Evolutionary conservation across 306 rosid genomes (phyloP).

Genomic region (Albizia julibrissin): DNA sequence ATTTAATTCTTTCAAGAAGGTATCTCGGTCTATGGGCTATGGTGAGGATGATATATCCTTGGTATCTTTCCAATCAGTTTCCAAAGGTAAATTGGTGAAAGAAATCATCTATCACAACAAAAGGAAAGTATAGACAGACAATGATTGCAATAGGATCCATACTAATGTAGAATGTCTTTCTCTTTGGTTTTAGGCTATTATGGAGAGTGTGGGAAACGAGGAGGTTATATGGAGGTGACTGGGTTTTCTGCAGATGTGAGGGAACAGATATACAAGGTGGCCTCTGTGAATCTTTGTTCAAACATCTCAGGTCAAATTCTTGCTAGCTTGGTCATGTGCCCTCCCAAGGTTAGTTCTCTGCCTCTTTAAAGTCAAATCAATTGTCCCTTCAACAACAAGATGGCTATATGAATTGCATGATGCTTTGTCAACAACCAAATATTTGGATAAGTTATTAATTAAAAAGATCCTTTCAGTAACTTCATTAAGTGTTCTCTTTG

Average conservation of each 20-base stretch:
- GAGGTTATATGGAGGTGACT: slow-evolving; percentile 77
- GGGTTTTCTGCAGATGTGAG: slow-evolving; percentile 64
- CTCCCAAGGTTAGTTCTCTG: slow-evolving; percentile 64
- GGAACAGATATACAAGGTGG: slow-evolving; percentile 72
- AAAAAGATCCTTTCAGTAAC: no score
- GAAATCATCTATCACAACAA: neutral
- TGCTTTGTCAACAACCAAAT: no score
- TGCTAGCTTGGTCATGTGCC: slow-evolving; percentile 73
- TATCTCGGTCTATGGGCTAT: slow-evolving; percentile 65
- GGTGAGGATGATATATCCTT: slow-evolving; percentile 57
- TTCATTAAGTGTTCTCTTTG: no score
- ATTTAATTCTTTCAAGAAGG: slow-evolving; percentile 69
- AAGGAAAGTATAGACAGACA: neutral
- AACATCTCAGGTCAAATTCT: slow-evolving; percentile 72
- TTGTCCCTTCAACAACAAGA: neutral
- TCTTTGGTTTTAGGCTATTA: slow-evolving; percentile 48
- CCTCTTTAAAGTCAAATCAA: neutral
- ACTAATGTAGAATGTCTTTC: slow-evolving; percentile 1
- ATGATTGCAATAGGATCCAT: neutral
- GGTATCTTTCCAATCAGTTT: slow-evolving; percentile 71
- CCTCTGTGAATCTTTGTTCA: slow-evolving; percentile 75
- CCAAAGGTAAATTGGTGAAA: slow-evolving; percentile 50
- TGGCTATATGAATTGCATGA: no score
- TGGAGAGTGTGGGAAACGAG: slow-evolving; percentile 80
- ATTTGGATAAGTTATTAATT: no score